Conservation (phyloP, 2,329 filamentous ascomycete genomes). For the Mariannaea sp. region DNA sequence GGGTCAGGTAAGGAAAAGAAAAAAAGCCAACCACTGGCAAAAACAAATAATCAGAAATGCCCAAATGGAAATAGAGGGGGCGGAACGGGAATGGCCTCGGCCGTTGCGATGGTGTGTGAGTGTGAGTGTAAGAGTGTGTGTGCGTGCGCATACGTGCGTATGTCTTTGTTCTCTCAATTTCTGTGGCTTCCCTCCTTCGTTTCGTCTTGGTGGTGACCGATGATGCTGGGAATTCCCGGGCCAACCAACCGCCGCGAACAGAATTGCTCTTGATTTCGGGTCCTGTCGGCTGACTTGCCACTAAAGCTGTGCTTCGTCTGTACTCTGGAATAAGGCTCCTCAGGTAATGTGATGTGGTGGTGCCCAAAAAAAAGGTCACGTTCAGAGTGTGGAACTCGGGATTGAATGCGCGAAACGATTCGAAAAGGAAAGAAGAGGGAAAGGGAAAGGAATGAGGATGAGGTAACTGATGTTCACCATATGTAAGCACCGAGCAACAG, state of each 20-base stretch:
- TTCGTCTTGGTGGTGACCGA: slow-evolving; percentile 2
- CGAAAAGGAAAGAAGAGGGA: background rate
- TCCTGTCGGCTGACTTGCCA: slow-evolving; percentile 18
- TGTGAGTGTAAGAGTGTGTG: background rate
- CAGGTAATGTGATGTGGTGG: background rate
- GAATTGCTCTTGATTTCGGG: slow-evolving; percentile 12
- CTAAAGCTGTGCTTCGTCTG: background rate
- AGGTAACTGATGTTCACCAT: too few relatives aligned
- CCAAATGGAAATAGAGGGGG: background rate
- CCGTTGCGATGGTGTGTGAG: too few relatives aligned
- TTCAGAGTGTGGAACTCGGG: background rate
- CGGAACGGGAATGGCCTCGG: background rate
- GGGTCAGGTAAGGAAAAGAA: slow-evolving; percentile 2
- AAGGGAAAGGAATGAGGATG: background rate
- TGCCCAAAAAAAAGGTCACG: background rate
- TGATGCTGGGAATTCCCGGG: slow-evolving; percentile 1
- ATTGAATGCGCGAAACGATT: background rate
- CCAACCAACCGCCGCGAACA: slow-evolving; percentile 2
- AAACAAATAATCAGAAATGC: background rate
- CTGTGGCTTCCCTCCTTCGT: background rate
- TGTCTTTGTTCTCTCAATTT: background rate
- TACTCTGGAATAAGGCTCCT: background rate
- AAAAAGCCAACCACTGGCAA: background rate
- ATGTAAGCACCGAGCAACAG: too few relatives aligned
- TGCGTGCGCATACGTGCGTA: slow-evolving; percentile 3